Evolutionary conservation across 768 basidiomycete species (phyloP).

Genomic region (Pisolithus marmoratus): DNA sequence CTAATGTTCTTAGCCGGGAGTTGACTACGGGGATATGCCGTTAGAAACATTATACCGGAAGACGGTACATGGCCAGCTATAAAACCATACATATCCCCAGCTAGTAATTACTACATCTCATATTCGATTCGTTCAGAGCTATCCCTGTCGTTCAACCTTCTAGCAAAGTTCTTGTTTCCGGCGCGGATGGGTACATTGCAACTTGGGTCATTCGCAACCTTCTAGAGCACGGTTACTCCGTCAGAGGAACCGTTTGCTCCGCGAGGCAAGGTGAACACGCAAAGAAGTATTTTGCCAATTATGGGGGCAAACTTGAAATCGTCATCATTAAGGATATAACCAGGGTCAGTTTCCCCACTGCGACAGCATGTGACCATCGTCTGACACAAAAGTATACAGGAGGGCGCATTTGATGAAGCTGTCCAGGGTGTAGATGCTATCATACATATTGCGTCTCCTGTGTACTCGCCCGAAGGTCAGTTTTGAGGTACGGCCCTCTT

Average conservation of each 20-base stretch:
- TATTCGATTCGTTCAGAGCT: not conserved
- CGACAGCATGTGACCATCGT: too few species aligned
- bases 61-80: too few species aligned
- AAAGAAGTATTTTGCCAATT: constrained; percentile 43
- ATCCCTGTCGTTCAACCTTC: constrained; percentile 24
- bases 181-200: constrained; percentile 20
- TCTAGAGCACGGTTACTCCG: constrained; percentile 56
- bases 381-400: too few species aligned
- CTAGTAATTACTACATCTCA: not conserved
- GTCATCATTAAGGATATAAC: too few species aligned
- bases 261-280: constrained; percentile 50
- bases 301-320: constrained; percentile 36
- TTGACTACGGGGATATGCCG: too few species aligned
- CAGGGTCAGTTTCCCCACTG: too few species aligned
- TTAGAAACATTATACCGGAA: too few species aligned
- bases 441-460: constrained; percentile 63
- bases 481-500: not conserved
- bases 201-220: constrained; percentile 51
- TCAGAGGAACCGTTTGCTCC: constrained; percentile 64
- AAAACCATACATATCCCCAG: not conserved
- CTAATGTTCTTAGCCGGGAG: too few species aligned
- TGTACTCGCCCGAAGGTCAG: constrained; percentile 40
- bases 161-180: constrained; percentile 25
- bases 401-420: constrained; percentile 35
- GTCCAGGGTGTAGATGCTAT: constrained; percentile 71